These are phyloP conservation scores for Tuber brumale DNA, from an alignment of 495 filamentous ascomycete genomes.

Conservation along the genomic window DNA sequence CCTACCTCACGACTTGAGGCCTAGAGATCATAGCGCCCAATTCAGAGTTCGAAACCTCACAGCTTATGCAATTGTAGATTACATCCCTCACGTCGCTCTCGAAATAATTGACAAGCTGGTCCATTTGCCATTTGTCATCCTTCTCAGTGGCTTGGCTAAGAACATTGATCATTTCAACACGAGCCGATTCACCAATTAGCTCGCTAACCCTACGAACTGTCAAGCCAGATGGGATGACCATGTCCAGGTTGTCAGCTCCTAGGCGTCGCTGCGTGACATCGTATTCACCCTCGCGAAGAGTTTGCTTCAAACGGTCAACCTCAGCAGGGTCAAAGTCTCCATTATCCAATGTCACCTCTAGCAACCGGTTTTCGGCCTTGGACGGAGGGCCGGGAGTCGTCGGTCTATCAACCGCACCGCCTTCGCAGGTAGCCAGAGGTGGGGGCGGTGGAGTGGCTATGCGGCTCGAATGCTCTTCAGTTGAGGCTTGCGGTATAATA, in stretches of 20 bases:
- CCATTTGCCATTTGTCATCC: slow-evolving; percentile 64
- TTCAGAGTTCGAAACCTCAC: slow-evolving; percentile 64
- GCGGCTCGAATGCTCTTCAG: not conserved
- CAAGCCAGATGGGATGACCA: slow-evolving; percentile 64
- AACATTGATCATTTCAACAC: slow-evolving; percentile 68
- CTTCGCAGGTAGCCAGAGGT: not conserved
- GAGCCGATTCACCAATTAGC: slow-evolving; percentile 59
- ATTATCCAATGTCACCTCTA: slow-evolving; percentile 26
- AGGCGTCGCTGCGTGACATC: slow-evolving; percentile 50
- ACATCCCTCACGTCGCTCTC: slow-evolving; percentile 58
- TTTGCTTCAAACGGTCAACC: slow-evolving; percentile 21
- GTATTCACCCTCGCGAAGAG: slow-evolving; percentile 18
- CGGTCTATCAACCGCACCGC: not conserved
- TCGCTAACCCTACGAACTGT: slow-evolving; percentile 62
- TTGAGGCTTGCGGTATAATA: not conserved
- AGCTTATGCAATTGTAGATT: slow-evolving; percentile 69
- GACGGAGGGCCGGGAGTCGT: not conserved
- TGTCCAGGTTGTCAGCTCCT: slow-evolving; percentile 62
- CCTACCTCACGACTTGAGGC: slow-evolving; percentile 62
- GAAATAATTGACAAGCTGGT: slow-evolving; percentile 69
- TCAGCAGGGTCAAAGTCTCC: slow-evolving; percentile 34
- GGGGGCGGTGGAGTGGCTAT: slow-evolving; percentile 10
- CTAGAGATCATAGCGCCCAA: slow-evolving; percentile 60
- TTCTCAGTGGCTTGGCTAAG: slow-evolving; percentile 63
- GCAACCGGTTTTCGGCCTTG: not conserved